Base-by-base conservation (phyloP, 495 filamentous ascomycete species). In the Neurospora sp. region DNA sequence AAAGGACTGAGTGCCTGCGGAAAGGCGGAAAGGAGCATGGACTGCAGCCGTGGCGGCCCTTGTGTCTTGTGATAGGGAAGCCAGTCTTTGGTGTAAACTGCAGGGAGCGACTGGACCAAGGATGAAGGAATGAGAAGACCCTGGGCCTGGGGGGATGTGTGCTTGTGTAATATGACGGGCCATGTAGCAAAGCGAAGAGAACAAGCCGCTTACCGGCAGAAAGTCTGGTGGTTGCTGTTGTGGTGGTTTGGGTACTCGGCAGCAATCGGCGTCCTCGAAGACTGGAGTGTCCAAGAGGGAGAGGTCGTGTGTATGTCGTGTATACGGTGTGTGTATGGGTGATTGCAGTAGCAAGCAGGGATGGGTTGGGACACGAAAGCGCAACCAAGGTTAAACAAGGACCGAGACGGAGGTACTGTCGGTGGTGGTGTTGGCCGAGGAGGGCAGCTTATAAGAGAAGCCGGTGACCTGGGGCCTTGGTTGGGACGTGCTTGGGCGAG, bases 1-100 rank as follows among this genome's bases (percentile, higher is more conserved):
- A 75, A 73, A 80, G 82, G 83, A 82, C 83, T 82, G 28, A 66
- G 54, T 59, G 54, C 54, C 28, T 66, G 54, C 80, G 83, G 83
- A 81, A 80, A 77, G 73, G 74, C 81, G 80, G 78, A 70, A 77
- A 78, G 79, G 77, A 80, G 81, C 81, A 82, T 80, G 59, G 70
- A 78, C 76, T 79, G 78, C 80, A 77, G 76, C 79, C 69, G 76
- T 78, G 77, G 75, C 76, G 75, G 76, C 76, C 48, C 73, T 66
- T 66, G 54, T 66, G 28, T 66, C 54, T 66, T 79, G 77, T 77
- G 76, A 74, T 73, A 73, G 73, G 73, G 45, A 75, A 73, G 62
- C 70, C 48, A 15, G 48, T 59, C 48, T 28, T 28, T 28, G 21
- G 48, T 7, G 24, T 13, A 59, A 28, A 66, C 54, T 66, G 54